Evolutionary conservation across 495 filamentous ascomycete species (phyloP), one percentile per base, ranked within the genome.

Genomic region (Aspergillus leporis): DNA sequence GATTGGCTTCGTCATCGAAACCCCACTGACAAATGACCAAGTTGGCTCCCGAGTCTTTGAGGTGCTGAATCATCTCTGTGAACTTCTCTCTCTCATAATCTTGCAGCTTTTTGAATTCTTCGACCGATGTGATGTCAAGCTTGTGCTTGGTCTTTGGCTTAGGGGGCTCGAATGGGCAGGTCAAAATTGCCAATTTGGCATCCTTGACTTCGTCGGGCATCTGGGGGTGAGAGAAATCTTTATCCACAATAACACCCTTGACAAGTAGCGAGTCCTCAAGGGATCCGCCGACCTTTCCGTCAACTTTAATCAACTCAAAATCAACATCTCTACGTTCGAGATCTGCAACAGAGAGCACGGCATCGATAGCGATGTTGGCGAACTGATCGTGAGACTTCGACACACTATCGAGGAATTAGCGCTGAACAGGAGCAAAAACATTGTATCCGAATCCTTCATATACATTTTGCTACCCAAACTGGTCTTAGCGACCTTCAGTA

Each of bases 111-210:
- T 94, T 96, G 80, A 96, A 99, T 74, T 99, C 94, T 59, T 97
- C 93, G 10, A 99, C 93, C 49, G 86, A 90, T 56, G 92, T 95
- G 71, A 99, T 99, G 65, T 99, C 95, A 31, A 99, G 83, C 83
- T 96, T 97, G 78, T 99, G 94, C 84, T 99, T 99, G 25, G 94
- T 99, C 86, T 99, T 99, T 49, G 94, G 94, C 83, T 99, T 99
- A 16, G 94, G 94, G n/a, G 94, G 94, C 78, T 99, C 94, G 73
- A 99, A 98, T 1, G 94, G 92, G 71, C 94, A 99, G 45, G 94
- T 99, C 47, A 99, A 80, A 66, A 99, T 98, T 41, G 94, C 94
- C 66, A 99, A 83, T 78, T 97, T 98, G 65, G 95, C 94, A 75
- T 99, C 90, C 55, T 77, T 81, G 53, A 99, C 93, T 73, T 96